phyloP scores from a whole-genome alignment of 139 green algal genomes.

The Tetratostichococcus sp. region DNA sequence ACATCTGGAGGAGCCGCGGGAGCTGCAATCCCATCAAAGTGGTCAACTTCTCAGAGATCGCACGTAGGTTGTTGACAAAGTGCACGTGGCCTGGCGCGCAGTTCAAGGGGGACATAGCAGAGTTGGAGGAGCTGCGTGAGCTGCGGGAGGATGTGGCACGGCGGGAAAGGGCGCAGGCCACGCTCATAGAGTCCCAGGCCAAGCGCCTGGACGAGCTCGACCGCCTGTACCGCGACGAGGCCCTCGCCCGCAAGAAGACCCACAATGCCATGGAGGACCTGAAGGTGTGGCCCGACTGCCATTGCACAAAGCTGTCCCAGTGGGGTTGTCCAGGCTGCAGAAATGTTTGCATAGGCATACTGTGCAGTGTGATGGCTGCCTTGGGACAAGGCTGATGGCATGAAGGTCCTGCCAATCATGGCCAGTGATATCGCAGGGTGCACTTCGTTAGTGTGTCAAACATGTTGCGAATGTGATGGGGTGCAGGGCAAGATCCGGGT shows the following conservation, averaged over 20 bases:
- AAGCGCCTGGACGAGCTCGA: constrained; percentile 92
- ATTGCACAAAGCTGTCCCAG: neutral
- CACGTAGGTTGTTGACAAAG: too few relatives aligned
- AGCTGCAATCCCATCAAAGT: too few relatives aligned
- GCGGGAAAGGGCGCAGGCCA: constrained; percentile 82
- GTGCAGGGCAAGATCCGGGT: constrained; percentile 90
- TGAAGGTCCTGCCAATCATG: too few relatives aligned
- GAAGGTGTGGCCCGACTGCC: constrained; percentile 38
- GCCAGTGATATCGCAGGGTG: too few relatives aligned
- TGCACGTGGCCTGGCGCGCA: constrained; percentile 23
- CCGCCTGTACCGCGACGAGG: constrained; percentile 72
- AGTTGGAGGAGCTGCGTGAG: constrained; percentile 92
- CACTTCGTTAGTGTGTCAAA: too few relatives aligned
- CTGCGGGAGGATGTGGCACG: constrained; percentile 86
- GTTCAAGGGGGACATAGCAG: constrained; percentile 48
- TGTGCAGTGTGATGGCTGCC: too few relatives aligned
- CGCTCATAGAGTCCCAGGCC: constrained; percentile 79
- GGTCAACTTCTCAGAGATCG: too few relatives aligned
- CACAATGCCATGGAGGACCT: constrained; percentile 92
- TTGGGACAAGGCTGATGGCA: too few relatives aligned
- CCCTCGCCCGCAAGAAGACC: constrained; percentile 62
- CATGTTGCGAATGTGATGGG: neutral
- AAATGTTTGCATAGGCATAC: too few relatives aligned
- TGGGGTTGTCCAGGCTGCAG: too few relatives aligned
- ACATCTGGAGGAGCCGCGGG: too few relatives aligned